These are phyloP conservation scores for Hyphopichia fennica DNA, from an alignment of 1,139 yeast genomes.

Conservation along the genomic window DNA sequence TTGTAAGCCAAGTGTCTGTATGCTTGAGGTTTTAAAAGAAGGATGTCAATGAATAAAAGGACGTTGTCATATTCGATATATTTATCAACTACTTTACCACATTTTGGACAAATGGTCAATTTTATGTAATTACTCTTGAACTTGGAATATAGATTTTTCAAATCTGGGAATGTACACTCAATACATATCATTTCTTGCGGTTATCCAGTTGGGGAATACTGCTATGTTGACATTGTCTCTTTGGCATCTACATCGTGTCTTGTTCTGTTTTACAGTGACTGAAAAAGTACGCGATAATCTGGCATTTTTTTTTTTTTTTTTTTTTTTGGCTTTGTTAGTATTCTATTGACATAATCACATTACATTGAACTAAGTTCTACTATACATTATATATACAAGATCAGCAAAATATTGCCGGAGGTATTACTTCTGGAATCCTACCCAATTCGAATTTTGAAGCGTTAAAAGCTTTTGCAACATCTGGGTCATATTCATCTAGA, in stretches of 20 bases:
- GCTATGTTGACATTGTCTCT: no score
- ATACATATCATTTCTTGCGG: conserved; percentile 70
- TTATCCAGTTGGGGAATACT: neutral
- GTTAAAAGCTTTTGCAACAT: conserved; percentile 50
- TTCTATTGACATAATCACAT: neutral
- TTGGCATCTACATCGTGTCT: neutral
- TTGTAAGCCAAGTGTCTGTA: conserved; percentile 88
- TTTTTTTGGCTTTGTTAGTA: neutral
- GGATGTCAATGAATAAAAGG: conserved; percentile 75
- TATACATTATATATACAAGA: neutral
- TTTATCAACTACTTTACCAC: conserved; percentile 79
- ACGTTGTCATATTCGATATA: conserved; percentile 91
- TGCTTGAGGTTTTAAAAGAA: conserved; percentile 84
- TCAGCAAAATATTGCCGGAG: conserved; percentile 49
- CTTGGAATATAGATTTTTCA: conserved; percentile 62
- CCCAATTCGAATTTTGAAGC: conserved; percentile 59
- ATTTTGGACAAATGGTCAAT: conserved; percentile 72
- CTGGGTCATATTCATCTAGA: conserved; percentile 23
- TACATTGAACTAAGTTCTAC: neutral
- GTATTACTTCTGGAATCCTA: conserved; percentile 74
- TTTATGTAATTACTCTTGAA: conserved; percentile 81
- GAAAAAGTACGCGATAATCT: neutral
- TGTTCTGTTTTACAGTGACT: neutral
- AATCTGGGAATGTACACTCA: conserved; percentile 68
- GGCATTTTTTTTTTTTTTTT: neutral